Base-by-base conservation (phyloP, 768 basidiomycete genomes). In the Dendrothele bispora region DNA sequence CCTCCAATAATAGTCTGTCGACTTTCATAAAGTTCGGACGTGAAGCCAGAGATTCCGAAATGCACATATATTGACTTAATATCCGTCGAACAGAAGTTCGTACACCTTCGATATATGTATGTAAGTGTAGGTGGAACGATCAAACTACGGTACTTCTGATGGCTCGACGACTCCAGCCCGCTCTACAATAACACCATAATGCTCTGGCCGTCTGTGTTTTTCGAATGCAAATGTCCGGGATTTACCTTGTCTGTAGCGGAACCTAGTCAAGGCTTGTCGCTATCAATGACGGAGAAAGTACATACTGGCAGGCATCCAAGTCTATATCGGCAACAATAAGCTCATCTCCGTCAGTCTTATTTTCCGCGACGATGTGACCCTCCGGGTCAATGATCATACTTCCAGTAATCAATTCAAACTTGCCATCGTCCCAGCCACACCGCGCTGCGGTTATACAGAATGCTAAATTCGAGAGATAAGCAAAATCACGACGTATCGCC, bases 321-420 rank as follows among this genome's bases (percentile, higher is more conserved):
- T 41, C 39, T 6, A 41, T 41, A 26, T 41, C 39, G 7, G 39
- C 39, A 41, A 41, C 39, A 25, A 41, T 14, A n/a, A 41, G 25
- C 24, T 41, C 39, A 12, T 41, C 39, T 41, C 39, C 39, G 25
- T 41, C 39, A 20, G 39, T 41, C 24, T 41, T 41, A 24, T 25
- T 41, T 5, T 41, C 39, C 7, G 39, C 39, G n/a, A 41, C 11
- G 18, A 41, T 41, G 24, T 41, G 39, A 18, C 39, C 39, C 39
- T 41, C 39, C n/a, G 39, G 39, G 25, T 41, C 39, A 24, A 41
- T 24, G 25, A 41, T 26, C 39, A 41, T 41, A 24, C 39, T 41
- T 21, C 39, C 39, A 20, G 39, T 41, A 7, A 41, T 41, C 3
- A 41, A 12, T 21, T 41, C 39, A 12, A 41, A 41, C 24, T 41